Base-by-base conservation (phyloP, 805 yeast genomes). In the Starmerella sirachaensis region DNA sequence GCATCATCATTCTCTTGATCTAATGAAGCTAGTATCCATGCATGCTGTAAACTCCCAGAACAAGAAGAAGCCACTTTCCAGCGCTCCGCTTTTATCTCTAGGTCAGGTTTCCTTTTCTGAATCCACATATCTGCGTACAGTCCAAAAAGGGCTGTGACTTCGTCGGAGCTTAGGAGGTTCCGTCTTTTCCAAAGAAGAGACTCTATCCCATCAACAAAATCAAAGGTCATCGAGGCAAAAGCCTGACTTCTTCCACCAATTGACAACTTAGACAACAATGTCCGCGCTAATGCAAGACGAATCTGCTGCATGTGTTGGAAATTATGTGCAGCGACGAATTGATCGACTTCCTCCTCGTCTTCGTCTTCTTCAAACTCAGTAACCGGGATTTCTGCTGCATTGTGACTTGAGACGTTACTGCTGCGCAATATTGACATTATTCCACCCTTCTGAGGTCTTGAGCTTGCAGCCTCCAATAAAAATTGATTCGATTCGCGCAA, bases 21-120 rank as follows among this genome's bases (percentile, higher is more conserved):
- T 2, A 34, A 33, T 17, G 42, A 42, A 3, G 45, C 47, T 4
- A 49, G 13, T 4, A 47, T 39, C 51, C 51, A 47, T 3, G 35
- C 29, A 14, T 46, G 47, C 1, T 30, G 23, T 6, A 42, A 21
- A 20, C 29, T 13, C 5, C 33, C 36, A 5, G 24, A 5, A 20
- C 7, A 14, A 3, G 42, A 19, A 3, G 50, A 39, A 6, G 28
- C 29, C 1, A 18, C 6, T 10, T 26, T 33, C 49, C 49, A 47
- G 5, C 49, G 25, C 2, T 17, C 13, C 11, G 27, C 11, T 20
- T 37, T 33, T 9, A 38, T 7, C 8, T 33, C 33, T 8, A 7
- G 6, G 10, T 38, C 44, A 2, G 3, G 13, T 7, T 9, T 17
- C 11, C 27, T 20, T 1, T 18, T 37, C 7, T 22, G 26, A 10